Percentiles rank a stretch among this genome's conserved stretches.
Conservation (phyloP, 75 land plant genomes). For the Sequoiadendron giganteum region DNA sequence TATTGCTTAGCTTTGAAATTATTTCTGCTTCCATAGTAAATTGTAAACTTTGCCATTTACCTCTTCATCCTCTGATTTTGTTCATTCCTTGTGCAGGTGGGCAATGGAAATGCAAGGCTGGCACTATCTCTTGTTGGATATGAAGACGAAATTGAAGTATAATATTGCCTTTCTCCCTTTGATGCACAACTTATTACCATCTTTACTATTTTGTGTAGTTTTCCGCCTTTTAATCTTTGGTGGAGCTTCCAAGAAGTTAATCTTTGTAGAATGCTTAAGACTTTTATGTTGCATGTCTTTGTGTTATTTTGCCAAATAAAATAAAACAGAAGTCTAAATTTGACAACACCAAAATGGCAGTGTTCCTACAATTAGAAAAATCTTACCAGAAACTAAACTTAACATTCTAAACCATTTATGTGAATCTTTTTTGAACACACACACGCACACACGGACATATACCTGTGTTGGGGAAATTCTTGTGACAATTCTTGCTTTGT, state of each 20-base stretch:
- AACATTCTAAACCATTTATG: not conserved
- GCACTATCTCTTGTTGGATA: constrained; percentile 92
- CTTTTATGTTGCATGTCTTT: not conserved
- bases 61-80: not conserved
- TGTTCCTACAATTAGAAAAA: not conserved
- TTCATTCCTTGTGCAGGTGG: constrained; percentile 53
- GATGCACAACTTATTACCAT: not conserved
- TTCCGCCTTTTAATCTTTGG: not conserved
- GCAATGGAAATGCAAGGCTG: constrained; percentile 78
- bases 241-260: not conserved
- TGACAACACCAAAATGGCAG: not conserved
- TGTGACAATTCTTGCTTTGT: no score
- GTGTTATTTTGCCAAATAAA: not conserved
- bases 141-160: constrained; percentile 74
- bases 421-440: no score
- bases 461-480: no score
- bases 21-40: not conserved
- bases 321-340: not conserved
- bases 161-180: constrained; percentile 7
- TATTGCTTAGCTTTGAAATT: not conserved
- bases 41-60: not conserved
- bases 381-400: not conserved
- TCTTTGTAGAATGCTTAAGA: not conserved
- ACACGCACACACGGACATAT: no score
- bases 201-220: not conserved